Percentiles rank a stretch among this genome's conserved stretches.
Conservation (phyloP, 108 stramenopile species). For the Skeletonema costatum region DNA sequence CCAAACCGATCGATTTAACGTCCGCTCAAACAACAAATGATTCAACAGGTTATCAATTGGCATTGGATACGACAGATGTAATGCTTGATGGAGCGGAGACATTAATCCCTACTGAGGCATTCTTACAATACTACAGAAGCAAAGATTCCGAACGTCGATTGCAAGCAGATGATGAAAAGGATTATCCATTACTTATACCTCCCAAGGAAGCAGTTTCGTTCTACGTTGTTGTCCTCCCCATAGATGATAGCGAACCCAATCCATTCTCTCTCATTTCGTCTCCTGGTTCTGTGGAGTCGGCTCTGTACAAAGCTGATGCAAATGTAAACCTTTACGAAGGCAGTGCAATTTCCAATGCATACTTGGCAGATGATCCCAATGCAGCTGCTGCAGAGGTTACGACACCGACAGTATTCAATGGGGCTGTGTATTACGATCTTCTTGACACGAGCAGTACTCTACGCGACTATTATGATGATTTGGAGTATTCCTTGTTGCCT, state of each 20-base stretch:
- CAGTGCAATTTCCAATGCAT: conserved; percentile 11
- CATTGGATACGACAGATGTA: not conserved
- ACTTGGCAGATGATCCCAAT: conserved; percentile 13
- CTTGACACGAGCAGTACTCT: conserved; percentile 6
- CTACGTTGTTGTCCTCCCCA: conserved; percentile 2
- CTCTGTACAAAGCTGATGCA: conserved; percentile 1
- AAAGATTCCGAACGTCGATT: not conserved
- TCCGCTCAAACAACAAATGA: not conserved
- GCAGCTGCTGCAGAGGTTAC: conserved; percentile 3
- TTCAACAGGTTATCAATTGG: not conserved
- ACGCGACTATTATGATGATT: conserved; percentile 16
- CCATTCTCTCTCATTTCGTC: conserved; percentile 9
- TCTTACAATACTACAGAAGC: not conserved
- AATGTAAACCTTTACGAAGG: conserved; percentile 9
- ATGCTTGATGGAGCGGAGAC: not conserved
- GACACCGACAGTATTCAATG: conserved; percentile 26
- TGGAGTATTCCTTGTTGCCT: conserved; percentile 24
- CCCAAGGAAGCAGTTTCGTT: not conserved
- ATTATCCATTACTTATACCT: conserved; percentile 17
- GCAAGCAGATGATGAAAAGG: not conserved
- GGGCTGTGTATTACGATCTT: conserved; percentile 32
- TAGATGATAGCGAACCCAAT: not conserved
- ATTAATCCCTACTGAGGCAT: not conserved
- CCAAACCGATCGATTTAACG: not conserved
- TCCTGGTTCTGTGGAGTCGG: not conserved